Evolutionary conservation across 306 rosid genomes (phyloP).

Genomic region (Rubus parviflorus): DNA sequence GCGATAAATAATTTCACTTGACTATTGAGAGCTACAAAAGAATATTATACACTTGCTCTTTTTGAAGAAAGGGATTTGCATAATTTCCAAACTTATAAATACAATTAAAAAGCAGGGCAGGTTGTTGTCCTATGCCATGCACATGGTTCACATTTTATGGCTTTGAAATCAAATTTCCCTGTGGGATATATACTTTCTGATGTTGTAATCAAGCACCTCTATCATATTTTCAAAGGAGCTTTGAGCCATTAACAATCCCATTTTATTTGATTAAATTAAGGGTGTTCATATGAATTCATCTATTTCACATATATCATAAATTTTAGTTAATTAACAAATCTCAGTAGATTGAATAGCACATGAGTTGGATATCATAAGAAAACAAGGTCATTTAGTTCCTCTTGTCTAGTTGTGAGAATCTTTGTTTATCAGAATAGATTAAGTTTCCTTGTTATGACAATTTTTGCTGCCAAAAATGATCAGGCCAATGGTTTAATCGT

Average conservation of each 20-base stretch:
- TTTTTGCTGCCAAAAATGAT: not conserved
- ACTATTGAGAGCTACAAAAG: not conserved
- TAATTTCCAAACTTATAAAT: not conserved
- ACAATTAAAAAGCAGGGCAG: not conserved
- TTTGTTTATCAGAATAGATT: not conserved
- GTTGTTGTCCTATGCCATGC: constrained; percentile 1
- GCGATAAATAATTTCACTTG: not conserved
- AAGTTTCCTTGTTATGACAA: not conserved
- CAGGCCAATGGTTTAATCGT: not conserved
- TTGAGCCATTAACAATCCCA: not conserved
- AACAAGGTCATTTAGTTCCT: not conserved
- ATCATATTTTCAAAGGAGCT: not conserved
- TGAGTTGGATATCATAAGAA: not conserved
- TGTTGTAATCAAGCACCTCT: not conserved
- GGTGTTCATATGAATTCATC: not conserved
- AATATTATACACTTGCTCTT: not conserved
- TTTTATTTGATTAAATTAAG: not conserved
- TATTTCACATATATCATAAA: not conserved
- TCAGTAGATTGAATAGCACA: not conserved
- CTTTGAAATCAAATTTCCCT: not conserved
- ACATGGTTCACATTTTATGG: not conserved
- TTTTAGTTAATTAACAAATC: not conserved
- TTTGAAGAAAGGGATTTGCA: not conserved
- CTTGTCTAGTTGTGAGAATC: not conserved
- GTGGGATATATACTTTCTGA: not conserved